Base-by-base conservation (phyloP, 176 grass and related monocot genomes). In the Elymus sibiricus region DNA sequence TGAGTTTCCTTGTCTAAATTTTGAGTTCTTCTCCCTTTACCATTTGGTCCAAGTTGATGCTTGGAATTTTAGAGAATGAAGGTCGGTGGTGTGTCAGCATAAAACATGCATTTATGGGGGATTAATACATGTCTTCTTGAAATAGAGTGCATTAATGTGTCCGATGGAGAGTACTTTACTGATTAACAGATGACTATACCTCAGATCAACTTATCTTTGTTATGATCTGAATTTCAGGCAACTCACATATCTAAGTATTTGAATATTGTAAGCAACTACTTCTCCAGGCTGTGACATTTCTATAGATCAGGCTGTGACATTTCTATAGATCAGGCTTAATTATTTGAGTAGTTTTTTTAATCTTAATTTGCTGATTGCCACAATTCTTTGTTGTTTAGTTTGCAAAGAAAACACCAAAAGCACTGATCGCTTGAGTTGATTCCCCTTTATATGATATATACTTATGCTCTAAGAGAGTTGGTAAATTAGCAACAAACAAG, bases 1-100 rank as follows among this genome's bases (percentile, higher is more conserved):
- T 95, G 62, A 88, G 37, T 11, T 17, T 80, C 59, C 74, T 35
- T 37, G 62, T 74, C 25, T 3, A 65, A 65, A 39, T 74, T 70
- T 84, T 19, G 10, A 32, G 24, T 62, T 39, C 5, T 17, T 42
- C 8, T 32, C 78, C 24, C 61, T 68, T 49, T 77, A 60, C 39
- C 15, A 26, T 5, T 35, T 26, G 60, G 35, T 17, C 47, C 21
- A 61, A 61, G 63, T 55, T 79, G 55, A 22, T 39, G 32, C 43
- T 79, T 83, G 6, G 21, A 62, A 51, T 49, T 25, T 78, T 75
- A 64, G 3, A 31, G 12, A 82, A 32, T 53, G 76, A 7, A 67
- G 42, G 34, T 75, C 51, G 7, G 19, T 76, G 17, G 22, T 16
- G 22, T 44, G 6, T 11, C 5, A 58, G 22, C 24, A 15, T 68